Base-by-base conservation (phyloP, 257 asterid species). In the Petunia axillaris region DNA sequence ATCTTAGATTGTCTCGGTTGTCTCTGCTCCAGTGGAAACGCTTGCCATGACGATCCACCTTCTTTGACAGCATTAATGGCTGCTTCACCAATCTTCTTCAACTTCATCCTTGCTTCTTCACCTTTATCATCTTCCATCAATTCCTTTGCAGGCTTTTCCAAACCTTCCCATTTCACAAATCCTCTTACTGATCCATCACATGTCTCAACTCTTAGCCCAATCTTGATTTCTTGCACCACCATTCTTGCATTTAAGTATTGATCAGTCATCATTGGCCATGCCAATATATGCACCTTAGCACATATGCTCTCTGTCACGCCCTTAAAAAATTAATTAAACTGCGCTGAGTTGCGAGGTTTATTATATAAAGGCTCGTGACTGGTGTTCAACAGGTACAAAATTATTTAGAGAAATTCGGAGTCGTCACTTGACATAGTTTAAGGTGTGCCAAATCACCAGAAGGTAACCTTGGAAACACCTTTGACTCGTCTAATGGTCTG, bases 211-310 rank as follows among this genome's bases (percentile, higher is more conserved):
- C 88, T 80, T 3, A 91, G n/a, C 1, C 94, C 94, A 1, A 92
- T 57, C 71, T 82, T 80, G 35, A 92, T 86, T 85, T 87, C 98
- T 15, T 94, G 96, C 43, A 54, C 90, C 5, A 92, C 87, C 83
- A 92, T 80, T 79, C 82, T 88, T 0, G 92, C 97, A 39, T 92
- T 92, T 46, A 92, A 41, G 2, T 52, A 84, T 64, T 94, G 98
- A 80, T 94, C 97, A 60, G 97, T 96, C 90, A 90, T 86, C 95
- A 93, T 87, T 1, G 97, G 97, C 97, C 97, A 93, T 0, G 97
- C 98, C 14, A 92, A 81, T 2, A 94, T 82, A 0, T 96, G 98
- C 15, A 90, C 96, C 65, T 75, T 82, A 1, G 96, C 90, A 5
- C 98, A 88, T 14, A 91, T 86, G 13, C 89, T 91, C 63, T 93